These are phyloP conservation scores for Sphaerostilbella broomeana DNA, from an alignment of 2,329 filamentous ascomycete species.

Conservation along the genomic window DNA sequence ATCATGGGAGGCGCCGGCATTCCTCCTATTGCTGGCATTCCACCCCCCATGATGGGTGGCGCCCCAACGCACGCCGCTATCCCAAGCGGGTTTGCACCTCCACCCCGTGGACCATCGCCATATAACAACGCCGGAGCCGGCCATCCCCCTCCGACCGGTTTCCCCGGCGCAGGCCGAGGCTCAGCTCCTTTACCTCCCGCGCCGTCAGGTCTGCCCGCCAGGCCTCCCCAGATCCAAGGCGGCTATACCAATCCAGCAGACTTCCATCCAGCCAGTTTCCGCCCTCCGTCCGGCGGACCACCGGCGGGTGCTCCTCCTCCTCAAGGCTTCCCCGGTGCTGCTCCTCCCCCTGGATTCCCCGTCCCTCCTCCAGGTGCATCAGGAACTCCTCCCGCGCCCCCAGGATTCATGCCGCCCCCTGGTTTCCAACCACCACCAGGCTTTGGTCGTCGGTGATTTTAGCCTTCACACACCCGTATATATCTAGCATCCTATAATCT, in stretches of 20 bases:
- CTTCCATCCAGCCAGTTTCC: constrained; percentile 39
- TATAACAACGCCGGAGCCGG: constrained; percentile 25
- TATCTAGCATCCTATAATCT: constrained; percentile 1
- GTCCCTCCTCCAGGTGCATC: constrained; percentile 28
- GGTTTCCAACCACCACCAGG: constrained; percentile 43
- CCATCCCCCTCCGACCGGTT: constrained; percentile 18
- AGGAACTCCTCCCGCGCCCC: constrained; percentile 33
- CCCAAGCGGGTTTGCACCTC: constrained; percentile 33
- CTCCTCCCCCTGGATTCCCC: constrained; percentile 35
- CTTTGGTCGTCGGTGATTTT: constrained; percentile 30
- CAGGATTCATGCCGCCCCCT: constrained; percentile 35
- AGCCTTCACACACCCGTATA: not conserved
- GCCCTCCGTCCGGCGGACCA: constrained; percentile 20
- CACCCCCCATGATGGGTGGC: constrained; percentile 20
- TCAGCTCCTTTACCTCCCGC: constrained; percentile 39
- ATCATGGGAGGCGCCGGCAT: constrained; percentile 23
- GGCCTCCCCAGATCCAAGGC: constrained; percentile 41
- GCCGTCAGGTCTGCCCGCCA: constrained; percentile 43
- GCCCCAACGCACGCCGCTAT: constrained; percentile 29
- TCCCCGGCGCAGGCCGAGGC: constrained; percentile 21
- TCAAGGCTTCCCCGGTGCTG: constrained; percentile 32
- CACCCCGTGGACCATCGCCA: constrained; percentile 28
- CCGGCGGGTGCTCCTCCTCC: constrained; percentile 33
- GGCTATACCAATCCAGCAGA: constrained; percentile 42
- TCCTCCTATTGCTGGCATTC: constrained; percentile 21